phyloP scores from a whole-genome alignment of 1,284 basidiomycete genomes.

The Ustilago shanxiensis region DNA sequence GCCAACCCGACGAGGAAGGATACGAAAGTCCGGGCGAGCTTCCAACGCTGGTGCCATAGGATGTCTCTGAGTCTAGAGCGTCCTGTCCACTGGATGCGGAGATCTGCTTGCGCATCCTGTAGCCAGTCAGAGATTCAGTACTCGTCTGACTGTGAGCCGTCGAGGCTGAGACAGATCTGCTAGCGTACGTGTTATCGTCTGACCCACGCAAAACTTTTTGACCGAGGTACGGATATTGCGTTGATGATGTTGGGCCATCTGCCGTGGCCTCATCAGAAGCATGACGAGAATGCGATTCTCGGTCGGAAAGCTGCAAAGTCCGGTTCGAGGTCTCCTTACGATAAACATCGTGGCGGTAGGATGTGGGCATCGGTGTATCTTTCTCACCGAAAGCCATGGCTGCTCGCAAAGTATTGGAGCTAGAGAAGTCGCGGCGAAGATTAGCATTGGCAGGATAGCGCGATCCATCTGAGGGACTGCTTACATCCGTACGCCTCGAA shows the following conservation, averaged over 20 bases:
- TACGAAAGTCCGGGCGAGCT: conserved; percentile 35
- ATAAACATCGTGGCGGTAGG: neutral
- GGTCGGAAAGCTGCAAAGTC: neutral
- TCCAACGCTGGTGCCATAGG: conserved; percentile 45
- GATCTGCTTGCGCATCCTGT: conserved; percentile 33
- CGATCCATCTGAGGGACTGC: neutral
- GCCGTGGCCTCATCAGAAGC: conserved; percentile 9
- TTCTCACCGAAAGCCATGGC: neutral
- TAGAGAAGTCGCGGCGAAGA: conserved; percentile 43
- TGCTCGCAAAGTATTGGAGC: conserved; percentile 43
- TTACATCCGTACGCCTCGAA: neutral
- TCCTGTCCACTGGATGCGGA: conserved; percentile 31
- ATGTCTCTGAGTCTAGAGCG: conserved; percentile 44
- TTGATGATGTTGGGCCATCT: neutral
- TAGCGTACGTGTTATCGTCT: conserved; percentile 15
- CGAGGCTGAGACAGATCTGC: conserved; percentile 42
- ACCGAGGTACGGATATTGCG: conserved; percentile 12
- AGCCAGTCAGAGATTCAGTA: conserved; percentile 34
- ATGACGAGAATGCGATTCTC: neutral
- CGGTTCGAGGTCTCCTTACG: neutral
- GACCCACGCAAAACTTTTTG: conserved; percentile 22
- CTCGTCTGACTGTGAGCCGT: conserved; percentile 40
- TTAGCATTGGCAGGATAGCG: neutral
- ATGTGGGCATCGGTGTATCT: neutral
- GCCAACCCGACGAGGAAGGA: conserved; percentile 21